Conservation (phyloP, 441 rosid species). For the Biscutella laevigata region DNA sequence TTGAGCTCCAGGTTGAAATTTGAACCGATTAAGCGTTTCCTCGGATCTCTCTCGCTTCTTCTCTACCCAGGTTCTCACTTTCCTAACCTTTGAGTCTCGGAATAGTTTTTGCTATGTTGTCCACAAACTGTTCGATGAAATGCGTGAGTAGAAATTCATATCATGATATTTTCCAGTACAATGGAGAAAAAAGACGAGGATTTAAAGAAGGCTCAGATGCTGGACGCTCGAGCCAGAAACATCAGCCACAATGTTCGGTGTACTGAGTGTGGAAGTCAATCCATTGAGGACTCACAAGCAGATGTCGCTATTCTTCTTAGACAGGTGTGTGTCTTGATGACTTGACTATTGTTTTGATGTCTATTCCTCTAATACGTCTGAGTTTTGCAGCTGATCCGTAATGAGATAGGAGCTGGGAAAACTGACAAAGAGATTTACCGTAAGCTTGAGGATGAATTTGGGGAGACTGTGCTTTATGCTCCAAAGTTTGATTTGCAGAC, state of each 20-base stretch:
- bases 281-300: constrained; percentile 97
- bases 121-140: constrained; percentile 24
- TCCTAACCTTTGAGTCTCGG: not conserved
- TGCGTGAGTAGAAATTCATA: constrained; percentile 6
- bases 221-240: constrained; percentile 82
- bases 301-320: constrained; percentile 86
- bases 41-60: too few relatives aligned
- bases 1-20: not conserved
- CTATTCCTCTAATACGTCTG: not conserved
- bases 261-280: constrained; percentile 94
- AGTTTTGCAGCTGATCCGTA: constrained; percentile 69
- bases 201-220: constrained; percentile 48
- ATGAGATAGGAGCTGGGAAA: constrained; percentile 77
- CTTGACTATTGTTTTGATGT: not conserved
- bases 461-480: constrained; percentile 89
- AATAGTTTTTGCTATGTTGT: not conserved
- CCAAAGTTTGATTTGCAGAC: constrained; percentile 90
- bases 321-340: constrained; percentile 37
- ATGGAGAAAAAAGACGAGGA: constrained; percentile 65
- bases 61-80: too few relatives aligned
- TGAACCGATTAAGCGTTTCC: not conserved
- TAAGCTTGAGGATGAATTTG: constrained; percentile 85
- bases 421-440: constrained; percentile 77
- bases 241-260: constrained; percentile 89
- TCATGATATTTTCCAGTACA: constrained; percentile 6